A percentile compares a stretch with the other conserved stretches of the same genome.
These are phyloP conservation scores for Pythium oligandrum DNA, from an alignment of 352 stramenopile genomes.

Conservation along the genomic window DNA sequence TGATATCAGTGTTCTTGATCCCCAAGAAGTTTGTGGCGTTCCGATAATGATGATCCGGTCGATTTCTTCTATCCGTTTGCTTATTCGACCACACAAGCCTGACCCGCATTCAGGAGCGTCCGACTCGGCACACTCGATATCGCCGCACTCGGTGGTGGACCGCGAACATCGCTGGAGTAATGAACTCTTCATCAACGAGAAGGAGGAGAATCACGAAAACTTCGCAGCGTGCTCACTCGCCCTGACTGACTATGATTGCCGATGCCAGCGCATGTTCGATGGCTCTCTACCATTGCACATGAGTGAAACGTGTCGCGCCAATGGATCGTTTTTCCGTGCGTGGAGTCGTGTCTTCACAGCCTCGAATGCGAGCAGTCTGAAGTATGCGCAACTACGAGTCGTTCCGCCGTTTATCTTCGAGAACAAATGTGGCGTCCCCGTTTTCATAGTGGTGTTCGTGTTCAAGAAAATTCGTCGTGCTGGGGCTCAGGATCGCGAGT, in stretches of 20 bases:
- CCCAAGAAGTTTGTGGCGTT: slow-evolving; percentile 53
- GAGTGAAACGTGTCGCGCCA: slow-evolving; percentile 61
- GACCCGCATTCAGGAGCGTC: slow-evolving; percentile 1
- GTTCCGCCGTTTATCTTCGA: slow-evolving; percentile 64
- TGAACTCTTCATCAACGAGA: slow-evolving; percentile 69
- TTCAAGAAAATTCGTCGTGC: slow-evolving; percentile 73
- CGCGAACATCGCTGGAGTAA: slow-evolving; percentile 79
- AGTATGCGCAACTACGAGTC: slow-evolving; percentile 66
- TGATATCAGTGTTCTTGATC: slow-evolving; percentile 56
- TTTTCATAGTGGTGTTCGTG: slow-evolving; percentile 67
- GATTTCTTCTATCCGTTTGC: slow-evolving; percentile 49
- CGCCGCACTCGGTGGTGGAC: slow-evolving; percentile 8
- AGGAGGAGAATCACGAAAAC: slow-evolving; percentile 49
- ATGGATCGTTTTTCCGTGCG: slow-evolving; percentile 68
- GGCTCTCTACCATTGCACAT: slow-evolving; percentile 66
- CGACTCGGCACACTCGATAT: neutral
- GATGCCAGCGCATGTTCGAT: slow-evolving; percentile 77
- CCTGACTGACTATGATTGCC: slow-evolving; percentile 68
- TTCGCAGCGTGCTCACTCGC: slow-evolving; percentile 63
- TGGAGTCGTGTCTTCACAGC: slow-evolving; percentile 57
- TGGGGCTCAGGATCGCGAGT: slow-evolving; percentile 55
- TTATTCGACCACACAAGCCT: slow-evolving; percentile 49
- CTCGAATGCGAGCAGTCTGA: slow-evolving; percentile 56
- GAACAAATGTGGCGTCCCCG: slow-evolving; percentile 71
- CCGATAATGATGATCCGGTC: slow-evolving; percentile 58